Evolutionary conservation across 768 basidiomycete genomes (phyloP), one percentile per base, ranked within the genome.

Genomic region (Peribolospora baueri): DNA sequence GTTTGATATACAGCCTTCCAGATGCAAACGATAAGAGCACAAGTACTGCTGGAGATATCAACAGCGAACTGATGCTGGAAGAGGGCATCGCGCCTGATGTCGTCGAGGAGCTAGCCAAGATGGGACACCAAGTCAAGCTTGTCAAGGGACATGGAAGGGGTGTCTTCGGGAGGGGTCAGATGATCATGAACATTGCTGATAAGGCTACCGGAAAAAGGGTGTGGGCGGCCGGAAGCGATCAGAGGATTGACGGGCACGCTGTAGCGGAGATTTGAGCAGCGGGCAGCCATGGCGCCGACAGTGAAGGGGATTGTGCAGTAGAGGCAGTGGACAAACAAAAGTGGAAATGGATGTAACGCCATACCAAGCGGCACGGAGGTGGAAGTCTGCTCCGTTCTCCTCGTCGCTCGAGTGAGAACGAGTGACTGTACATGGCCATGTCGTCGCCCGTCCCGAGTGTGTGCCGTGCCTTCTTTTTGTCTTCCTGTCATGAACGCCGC

Each of bases 181-280:
- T 95, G 55, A 93, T 97, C 59, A 87, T 91, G 68, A 81, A 75
- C 65, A 66, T 84, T 14, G 69, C 73, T 5, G 75, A 80, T 64
- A 69, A 68, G 50, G 76, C 77, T 39, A 83, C 84, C 10, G 68
- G 67, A 3, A 71, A 68, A 65, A 70, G 74, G n/a, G 81, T 90
- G 4, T 97, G 93, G 93, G 88, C 84, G 1, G 91, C 84, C 36
- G 91, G 90, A 5, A 86, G 82, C 4, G 93, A 98, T 66, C 76
- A 76, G 55, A 76, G 88, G 42, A 82, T 75, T 13, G 88, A 91
- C 66, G 88, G 88, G 10, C 82, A 85, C 63, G 90, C 86, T 42
- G 77, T 75, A 14, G 77, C 80, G 13, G 85, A 93, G 64, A 85
- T 90, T 53, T 88, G 67, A 69, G 54, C 3, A 49, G 25, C 25